Conservation (phyloP, 2,329 filamentous ascomycete genomes). For the Sclerotinia spermophila region DNA sequence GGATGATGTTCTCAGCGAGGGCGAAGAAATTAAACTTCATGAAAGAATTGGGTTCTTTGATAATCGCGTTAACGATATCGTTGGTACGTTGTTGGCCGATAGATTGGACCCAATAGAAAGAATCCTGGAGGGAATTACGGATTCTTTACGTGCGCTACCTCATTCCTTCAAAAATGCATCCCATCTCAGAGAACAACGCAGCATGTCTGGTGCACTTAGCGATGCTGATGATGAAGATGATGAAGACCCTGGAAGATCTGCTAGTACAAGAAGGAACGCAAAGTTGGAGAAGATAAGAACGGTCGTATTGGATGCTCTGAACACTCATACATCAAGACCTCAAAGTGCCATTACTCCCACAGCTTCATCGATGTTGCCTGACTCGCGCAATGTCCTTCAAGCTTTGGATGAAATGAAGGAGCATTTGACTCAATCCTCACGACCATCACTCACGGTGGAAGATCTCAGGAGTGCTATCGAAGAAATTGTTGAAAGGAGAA, state of each 20-base stretch:
- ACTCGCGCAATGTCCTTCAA: conserved; percentile 54
- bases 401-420: conserved; percentile 63
- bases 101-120: conserved; percentile 78
- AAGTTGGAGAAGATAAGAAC: conserved; percentile 78
- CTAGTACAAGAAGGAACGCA: conserved; percentile 75
- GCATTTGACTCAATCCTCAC: conserved; percentile 47
- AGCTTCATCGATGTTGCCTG: conserved; percentile 30
- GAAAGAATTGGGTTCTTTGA: conserved; percentile 86
- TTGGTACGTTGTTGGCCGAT: conserved; percentile 71
- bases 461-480: conserved; percentile 62
- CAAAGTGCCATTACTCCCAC: conserved; percentile 30
- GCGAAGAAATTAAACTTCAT: conserved; percentile 78
- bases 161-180: conserved; percentile 47
- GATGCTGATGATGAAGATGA: conserved; percentile 93
- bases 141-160: conserved; percentile 58
- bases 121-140: conserved; percentile 71
- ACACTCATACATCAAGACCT: conserved; percentile 48
- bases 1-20: conserved; percentile 80
- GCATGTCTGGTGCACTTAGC: conserved; percentile 67
- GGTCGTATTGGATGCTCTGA: conserved; percentile 70
- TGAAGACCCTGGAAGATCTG: conserved; percentile 58
- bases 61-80: conserved; percentile 79
- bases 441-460: conserved; percentile 45
- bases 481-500: conserved; percentile 56
- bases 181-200: conserved; percentile 58